Conservation (phyloP, 2,329 filamentous ascomycete genomes). For the Venturia carpophila region DNA sequence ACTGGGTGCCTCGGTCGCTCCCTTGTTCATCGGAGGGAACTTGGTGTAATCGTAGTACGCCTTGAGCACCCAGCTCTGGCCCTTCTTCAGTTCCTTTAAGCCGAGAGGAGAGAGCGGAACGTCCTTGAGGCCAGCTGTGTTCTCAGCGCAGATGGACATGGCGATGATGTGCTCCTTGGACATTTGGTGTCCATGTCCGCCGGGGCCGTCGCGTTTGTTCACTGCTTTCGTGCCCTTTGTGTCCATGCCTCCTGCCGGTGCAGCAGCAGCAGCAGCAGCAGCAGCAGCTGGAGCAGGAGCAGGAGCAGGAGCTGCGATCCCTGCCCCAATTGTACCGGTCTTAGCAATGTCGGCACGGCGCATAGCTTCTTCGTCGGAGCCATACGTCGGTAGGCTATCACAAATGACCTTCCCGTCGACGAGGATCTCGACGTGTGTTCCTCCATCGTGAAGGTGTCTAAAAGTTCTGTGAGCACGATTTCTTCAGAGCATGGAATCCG, state of each 20-base stretch:
- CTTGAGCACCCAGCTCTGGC: slow-evolving; percentile 16
- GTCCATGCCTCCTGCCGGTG: slow-evolving; percentile 9
- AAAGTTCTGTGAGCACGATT: not conserved
- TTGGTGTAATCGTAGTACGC: slow-evolving; percentile 18
- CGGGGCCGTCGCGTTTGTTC: not conserved
- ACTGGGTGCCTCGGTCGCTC: not conserved
- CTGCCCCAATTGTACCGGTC: not conserved
- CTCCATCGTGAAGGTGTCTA: slow-evolving; percentile 18
- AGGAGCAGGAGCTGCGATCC: not conserved
- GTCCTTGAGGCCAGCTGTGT: slow-evolving; percentile 12
- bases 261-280: not conserved
- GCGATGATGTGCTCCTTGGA: slow-evolving; percentile 15
- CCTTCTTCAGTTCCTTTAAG: slow-evolving; percentile 15
- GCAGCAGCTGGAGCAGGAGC: not conserved
- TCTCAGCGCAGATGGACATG: slow-evolving; percentile 15
- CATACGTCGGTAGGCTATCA: slow-evolving; percentile 9
- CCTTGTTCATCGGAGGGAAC: slow-evolving; percentile 9
- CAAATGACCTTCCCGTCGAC: slow-evolving; percentile 16
- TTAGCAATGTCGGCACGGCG: slow-evolving; percentile 12
- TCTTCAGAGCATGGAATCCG: not conserved
- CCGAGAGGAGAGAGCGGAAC: not conserved
- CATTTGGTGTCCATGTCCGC: slow-evolving; percentile 7
- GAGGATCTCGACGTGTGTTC: slow-evolving; percentile 8
- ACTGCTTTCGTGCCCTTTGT: not conserved
- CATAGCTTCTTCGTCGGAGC: slow-evolving; percentile 8